These are phyloP conservation scores for Calonectria henricotiae DNA, from an alignment of 2,329 filamentous ascomycete genomes.

Conservation along the genomic window DNA sequence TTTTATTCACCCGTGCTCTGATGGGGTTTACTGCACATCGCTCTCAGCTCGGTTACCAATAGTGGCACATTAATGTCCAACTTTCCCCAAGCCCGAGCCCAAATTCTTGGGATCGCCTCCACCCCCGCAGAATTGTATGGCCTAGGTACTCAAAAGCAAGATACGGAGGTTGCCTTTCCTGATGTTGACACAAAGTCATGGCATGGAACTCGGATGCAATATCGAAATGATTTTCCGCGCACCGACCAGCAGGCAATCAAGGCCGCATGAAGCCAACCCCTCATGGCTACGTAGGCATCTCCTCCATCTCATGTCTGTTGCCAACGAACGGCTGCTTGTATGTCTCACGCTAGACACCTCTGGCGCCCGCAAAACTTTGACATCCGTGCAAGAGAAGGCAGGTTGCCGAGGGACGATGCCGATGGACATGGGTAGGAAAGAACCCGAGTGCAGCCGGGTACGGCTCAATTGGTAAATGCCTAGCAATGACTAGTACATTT, in stretches of 20 bases:
- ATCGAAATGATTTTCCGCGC: constrained; percentile 29
- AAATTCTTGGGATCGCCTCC: constrained; percentile 32
- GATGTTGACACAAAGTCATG: constrained; percentile 23
- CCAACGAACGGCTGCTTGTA: constrained; percentile 18
- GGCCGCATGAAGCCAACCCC: constrained; percentile 24
- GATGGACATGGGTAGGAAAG: constrained; percentile 20
- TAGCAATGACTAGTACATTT: not conserved
- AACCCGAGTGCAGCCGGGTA: not conserved
- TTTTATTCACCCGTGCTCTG: constrained; percentile 40
- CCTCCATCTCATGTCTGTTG: constrained; percentile 32
- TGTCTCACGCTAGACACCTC: constrained; percentile 35
- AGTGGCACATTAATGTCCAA: constrained; percentile 46
- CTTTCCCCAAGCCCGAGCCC: constrained; percentile 40
- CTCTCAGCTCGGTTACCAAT: constrained; percentile 32
- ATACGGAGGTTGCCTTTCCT: constrained; percentile 6
- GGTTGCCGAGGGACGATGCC: not conserved
- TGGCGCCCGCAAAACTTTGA: constrained; percentile 23
- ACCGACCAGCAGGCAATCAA: constrained; percentile 36
- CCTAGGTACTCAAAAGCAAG: not conserved
- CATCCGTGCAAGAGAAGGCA: constrained; percentile 21
- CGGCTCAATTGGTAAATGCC: not conserved
- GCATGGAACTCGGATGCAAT: constrained; percentile 28
- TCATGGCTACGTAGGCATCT: constrained; percentile 21
- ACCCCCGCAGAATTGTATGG: constrained; percentile 36
- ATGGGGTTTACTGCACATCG: constrained; percentile 34